Evolutionary conservation across 192 early-diverging fungal species (phyloP).

Genomic region (Coemansia erecta): DNA sequence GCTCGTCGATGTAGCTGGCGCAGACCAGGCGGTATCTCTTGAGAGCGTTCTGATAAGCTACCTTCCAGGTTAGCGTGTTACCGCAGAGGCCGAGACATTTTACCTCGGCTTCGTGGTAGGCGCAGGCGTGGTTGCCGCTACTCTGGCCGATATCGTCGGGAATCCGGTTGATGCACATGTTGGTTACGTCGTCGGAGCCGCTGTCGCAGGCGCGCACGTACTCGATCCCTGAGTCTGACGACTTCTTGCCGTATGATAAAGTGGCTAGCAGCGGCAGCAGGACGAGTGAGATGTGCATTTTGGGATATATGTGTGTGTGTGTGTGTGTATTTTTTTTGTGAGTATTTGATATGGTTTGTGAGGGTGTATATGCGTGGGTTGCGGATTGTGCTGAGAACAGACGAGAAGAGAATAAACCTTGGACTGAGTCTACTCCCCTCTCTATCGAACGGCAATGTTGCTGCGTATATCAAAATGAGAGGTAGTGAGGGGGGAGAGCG

Average conservation of each 20-base stretch:
- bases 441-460: too few relatives aligned
- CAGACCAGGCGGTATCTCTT: conserved; percentile 50
- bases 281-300: too few relatives aligned
- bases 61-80: conserved; percentile 50
- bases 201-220: conserved; percentile 51
- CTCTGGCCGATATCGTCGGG: conserved; percentile 43
- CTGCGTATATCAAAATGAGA: too few relatives aligned
- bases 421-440: too few relatives aligned
- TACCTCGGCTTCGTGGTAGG: conserved; percentile 52
- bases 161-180: conserved; percentile 52
- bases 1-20: conserved; percentile 44
- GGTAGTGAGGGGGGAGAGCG: too few relatives aligned
- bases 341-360: too few relatives aligned
- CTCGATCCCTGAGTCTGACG: conserved; percentile 28
- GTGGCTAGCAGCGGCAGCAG: not conserved
- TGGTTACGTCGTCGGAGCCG: conserved; percentile 47
- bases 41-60: conserved; percentile 42
- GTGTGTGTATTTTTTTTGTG: too few relatives aligned
- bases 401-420: too few relatives aligned
- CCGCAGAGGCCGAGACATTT: conserved; percentile 49
- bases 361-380: too few relatives aligned
- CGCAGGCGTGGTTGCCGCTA: conserved; percentile 44
- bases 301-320: too few relatives aligned
- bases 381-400: too few relatives aligned
- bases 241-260: not conserved